Evolutionary conservation across 164 flowering plant species (phyloP), one percentile per base, ranked within the genome.

Genomic region (Sextonia rubra): DNA sequence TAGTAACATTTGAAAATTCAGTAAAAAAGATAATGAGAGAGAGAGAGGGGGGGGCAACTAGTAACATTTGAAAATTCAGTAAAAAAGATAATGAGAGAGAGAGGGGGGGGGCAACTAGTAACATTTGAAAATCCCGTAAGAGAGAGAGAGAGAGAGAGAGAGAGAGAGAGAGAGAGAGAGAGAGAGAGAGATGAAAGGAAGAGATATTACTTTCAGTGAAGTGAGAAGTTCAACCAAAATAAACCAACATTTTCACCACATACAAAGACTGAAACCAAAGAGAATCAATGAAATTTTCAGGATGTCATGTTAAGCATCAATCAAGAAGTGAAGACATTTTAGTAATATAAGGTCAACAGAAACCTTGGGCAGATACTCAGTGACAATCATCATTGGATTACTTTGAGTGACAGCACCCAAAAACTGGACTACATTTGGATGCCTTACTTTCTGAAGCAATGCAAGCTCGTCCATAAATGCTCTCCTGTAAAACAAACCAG

Each of bases 351-450:
- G 44, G 60, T 44, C 12, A 30, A 49, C 37, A 69, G 72, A 73
- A 30, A 94, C 99, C 99, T 91, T 93, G 27, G 93, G 97, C 69
- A 95, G 78, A 82, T 90, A 95, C 82, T 95, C 98, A 48, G 95
- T 95, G 70, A 95, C 97, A 80, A 95, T 95, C 97, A 95, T 95
- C 99, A 95, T 93, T 52, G 98, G 99, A 83, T 89, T 87, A 78
- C 90, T 93, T 76, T 95, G 99, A 73, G 98, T 95, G 63, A 95
- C 99, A 78, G 99, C 99, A 73, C 97, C 98, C 71, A 95, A 85
- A 84, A 95, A 95, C 75, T 95, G 99, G 66, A 95, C 99, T 0
- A 93, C 97, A 83, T 95, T 95, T 71, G 99, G 99, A 87, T 95
- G 99, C 3, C 99, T 83, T 71, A 91, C 80, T 79, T 81, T 93